Conservation (phyloP, 176 grass and related monocot genomes). For the Cenchrus purpureus region DNA sequence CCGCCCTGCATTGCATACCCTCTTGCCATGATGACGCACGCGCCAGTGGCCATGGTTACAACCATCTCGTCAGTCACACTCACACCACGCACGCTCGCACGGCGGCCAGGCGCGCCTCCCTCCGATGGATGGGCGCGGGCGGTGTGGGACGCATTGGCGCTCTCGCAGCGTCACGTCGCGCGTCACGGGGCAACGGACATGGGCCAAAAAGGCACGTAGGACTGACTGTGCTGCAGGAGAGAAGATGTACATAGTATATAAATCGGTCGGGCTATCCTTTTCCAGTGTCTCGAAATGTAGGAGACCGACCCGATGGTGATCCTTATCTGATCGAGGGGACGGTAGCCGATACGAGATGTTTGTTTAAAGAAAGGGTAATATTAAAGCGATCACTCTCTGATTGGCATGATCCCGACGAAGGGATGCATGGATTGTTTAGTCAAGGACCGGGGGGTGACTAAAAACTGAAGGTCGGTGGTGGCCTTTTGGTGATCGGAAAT, state of each 20-base stretch:
- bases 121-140: background rate
- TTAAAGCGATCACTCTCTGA: background rate
- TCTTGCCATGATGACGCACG: constrained; percentile 3
- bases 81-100: background rate
- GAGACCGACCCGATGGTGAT: background rate
- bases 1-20: background rate
- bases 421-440: constrained; percentile 1
- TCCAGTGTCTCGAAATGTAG: background rate
- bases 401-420: background rate
- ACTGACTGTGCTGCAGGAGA: background rate
- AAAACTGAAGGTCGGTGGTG: constrained; percentile 19
- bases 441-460: background rate
- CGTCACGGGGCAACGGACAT: constrained; percentile 38
- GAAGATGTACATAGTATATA: background rate
- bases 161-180: constrained; percentile 36
- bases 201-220: background rate
- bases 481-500: background rate
- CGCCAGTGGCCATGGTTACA: constrained; percentile 5
- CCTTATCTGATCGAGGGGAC: background rate
- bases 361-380: background rate
- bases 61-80: constrained; percentile 36
- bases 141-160: constrained; percentile 18
- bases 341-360: background rate
- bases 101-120: constrained; percentile 3
- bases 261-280: background rate